Conservation (phyloP, 2,329 filamentous ascomycete species). For the Paraphaeosphaeria minitans region DNA sequence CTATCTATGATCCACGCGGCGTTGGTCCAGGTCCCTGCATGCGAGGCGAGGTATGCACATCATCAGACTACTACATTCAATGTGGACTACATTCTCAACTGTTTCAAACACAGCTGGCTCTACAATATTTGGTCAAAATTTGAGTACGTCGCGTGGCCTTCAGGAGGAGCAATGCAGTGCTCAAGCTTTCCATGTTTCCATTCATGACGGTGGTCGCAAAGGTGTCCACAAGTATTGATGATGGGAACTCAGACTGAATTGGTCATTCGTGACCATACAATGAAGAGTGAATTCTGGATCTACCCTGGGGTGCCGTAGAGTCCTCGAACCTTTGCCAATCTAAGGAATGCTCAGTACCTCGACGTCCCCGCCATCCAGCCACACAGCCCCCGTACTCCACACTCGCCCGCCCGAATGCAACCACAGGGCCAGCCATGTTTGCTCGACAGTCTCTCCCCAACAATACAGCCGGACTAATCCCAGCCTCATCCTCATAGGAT, state of each 20-base stretch:
- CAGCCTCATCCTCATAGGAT: slow-evolving; percentile 22
- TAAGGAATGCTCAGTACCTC: slow-evolving; percentile 59
- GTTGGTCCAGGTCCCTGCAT: slow-evolving; percentile 7
- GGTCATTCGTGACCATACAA: too few relatives aligned
- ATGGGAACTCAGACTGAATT: too few relatives aligned
- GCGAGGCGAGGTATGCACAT: background rate
- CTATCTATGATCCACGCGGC: background rate
- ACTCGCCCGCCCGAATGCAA: slow-evolving; percentile 70
- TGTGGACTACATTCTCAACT: background rate
- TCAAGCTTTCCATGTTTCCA: too few relatives aligned
- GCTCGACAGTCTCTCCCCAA: slow-evolving; percentile 74
- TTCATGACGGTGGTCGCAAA: too few relatives aligned
- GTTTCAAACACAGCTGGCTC: background rate
- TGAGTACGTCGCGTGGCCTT: background rate
- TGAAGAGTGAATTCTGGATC: too few relatives aligned
- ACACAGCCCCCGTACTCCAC: slow-evolving; percentile 62
- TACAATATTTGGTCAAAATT: background rate
- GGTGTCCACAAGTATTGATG: too few relatives aligned
- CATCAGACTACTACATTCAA: background rate
- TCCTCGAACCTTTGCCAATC: background rate
- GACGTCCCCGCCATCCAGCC: slow-evolving; percentile 68
- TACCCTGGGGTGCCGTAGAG: too few relatives aligned
- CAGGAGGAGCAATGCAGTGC: too few relatives aligned
- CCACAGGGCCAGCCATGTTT: slow-evolving; percentile 77
- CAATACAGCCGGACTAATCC: slow-evolving; percentile 70